Conservation (phyloP, 2,329 filamentous ascomycete genomes). For the Aspergillus pseudonomiae region DNA sequence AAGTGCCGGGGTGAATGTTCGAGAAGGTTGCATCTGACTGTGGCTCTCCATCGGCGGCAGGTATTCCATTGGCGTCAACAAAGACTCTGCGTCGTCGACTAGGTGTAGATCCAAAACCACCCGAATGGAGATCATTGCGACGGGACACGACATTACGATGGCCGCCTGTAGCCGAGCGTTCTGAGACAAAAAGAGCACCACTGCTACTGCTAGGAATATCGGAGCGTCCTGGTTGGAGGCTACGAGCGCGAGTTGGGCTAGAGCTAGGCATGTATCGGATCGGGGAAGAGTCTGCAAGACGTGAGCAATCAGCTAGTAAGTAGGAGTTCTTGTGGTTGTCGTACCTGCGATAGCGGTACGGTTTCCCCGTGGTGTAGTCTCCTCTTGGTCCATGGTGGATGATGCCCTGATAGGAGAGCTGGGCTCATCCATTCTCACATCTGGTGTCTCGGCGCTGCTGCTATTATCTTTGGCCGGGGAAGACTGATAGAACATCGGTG, state of each 20-base stretch:
- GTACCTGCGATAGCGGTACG: conserved; percentile 43
- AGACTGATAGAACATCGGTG: conserved; percentile 76
- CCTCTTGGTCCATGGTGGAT: conserved; percentile 44
- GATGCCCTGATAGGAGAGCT: conserved; percentile 52
- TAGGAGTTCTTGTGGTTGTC: neutral
- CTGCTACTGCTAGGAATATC: conserved; percentile 82
- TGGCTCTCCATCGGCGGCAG: conserved; percentile 52
- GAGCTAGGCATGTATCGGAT: conserved; percentile 90
- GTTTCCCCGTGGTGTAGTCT: conserved; percentile 47
- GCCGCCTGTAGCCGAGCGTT: conserved; percentile 55
- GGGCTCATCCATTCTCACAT: conserved; percentile 46
- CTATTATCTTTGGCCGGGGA: conserved; percentile 56
- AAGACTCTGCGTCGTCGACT: conserved; percentile 62
- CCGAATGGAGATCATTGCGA: conserved; percentile 85
- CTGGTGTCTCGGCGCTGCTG: conserved; percentile 43
- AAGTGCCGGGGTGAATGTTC: conserved; percentile 77
- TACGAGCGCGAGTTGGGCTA: conserved; percentile 68
- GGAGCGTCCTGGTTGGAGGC: conserved; percentile 62
- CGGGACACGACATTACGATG: conserved; percentile 58
- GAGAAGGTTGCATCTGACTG: conserved; percentile 67
- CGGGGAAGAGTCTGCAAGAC: conserved; percentile 77
- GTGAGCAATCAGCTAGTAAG: conserved; percentile 4
- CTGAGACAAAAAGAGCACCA: conserved; percentile 74
- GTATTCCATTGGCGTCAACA: conserved; percentile 66
- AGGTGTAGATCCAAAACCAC: conserved; percentile 61